These are phyloP conservation scores for Hydnomerulius pinastri DNA, from an alignment of 768 basidiomycete genomes.

Conservation along the genomic window DNA sequence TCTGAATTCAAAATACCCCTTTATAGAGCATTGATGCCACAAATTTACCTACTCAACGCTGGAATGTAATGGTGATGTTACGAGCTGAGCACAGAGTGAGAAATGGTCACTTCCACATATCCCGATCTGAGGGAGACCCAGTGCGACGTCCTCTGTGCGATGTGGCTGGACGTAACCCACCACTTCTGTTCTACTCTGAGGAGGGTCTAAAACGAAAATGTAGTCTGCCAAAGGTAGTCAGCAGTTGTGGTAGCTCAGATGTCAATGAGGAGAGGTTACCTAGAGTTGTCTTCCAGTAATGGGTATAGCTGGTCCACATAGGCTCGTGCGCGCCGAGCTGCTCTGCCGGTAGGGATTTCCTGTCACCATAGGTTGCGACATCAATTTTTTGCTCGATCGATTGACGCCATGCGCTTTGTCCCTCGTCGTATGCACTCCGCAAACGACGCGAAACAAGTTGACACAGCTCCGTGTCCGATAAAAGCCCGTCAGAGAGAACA, in stretches of 20 bases:
- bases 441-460: constrained; percentile 42
- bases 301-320: constrained; percentile 86
- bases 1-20: constrained; percentile 15
- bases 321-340: constrained; percentile 70
- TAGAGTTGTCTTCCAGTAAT: constrained; percentile 81
- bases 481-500: constrained; percentile 63
- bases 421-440: constrained; percentile 71
- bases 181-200: constrained; percentile 36
- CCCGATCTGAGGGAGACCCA: constrained; percentile 77
- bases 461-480: constrained; percentile 58
- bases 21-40: constrained; percentile 2
- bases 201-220: constrained; percentile 72
- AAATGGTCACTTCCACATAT: constrained; percentile 89
- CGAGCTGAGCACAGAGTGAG: constrained; percentile 70
- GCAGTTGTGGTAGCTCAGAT: neutral
- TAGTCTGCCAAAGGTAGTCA: constrained; percentile 61
- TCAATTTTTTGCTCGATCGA: constrained; percentile 12
- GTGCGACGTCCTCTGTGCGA: constrained; percentile 53
- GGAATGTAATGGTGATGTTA: constrained; percentile 11
- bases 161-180: constrained; percentile 65
- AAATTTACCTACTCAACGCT: constrained; percentile 7
- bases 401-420: constrained; percentile 30
- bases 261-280: constrained; percentile 44
- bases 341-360: constrained; percentile 40
- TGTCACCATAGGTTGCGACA: constrained; percentile 51